Percentiles rank a stretch among this genome's conserved stretches.
phyloP scores from a whole-genome alignment of 495 filamentous ascomycete genomes.

The Penicillium pancosmium region DNA sequence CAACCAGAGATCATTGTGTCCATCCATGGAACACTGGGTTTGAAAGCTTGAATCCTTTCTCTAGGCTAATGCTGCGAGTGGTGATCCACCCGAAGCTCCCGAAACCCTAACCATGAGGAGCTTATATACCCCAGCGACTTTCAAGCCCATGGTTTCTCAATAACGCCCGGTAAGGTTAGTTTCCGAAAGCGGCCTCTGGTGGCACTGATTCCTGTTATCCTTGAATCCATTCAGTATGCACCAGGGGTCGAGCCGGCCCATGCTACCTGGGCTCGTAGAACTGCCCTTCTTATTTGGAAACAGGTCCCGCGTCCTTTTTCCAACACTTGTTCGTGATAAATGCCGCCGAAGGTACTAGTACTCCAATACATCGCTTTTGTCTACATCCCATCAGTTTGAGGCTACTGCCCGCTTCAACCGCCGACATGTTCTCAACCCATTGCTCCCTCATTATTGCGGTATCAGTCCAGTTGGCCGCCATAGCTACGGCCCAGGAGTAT shows the following conservation, averaged over 20 bases:
- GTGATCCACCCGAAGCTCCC: slow-evolving; percentile 10
- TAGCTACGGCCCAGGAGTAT: slow-evolving; percentile 29
- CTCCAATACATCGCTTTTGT: not conserved
- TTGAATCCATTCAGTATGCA: slow-evolving; percentile 8
- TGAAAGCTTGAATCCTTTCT: not conserved
- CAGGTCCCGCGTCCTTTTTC: not conserved
- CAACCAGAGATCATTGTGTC: not conserved
- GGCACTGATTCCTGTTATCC: slow-evolving; percentile 14
- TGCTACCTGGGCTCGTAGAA: slow-evolving; percentile 7
- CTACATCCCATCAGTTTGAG: not conserved
- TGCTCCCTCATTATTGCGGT: slow-evolving; percentile 14
- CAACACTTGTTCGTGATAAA: not conserved
- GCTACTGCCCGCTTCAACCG: not conserved
- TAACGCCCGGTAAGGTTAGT: not conserved
- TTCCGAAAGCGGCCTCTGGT: slow-evolving; percentile 21
- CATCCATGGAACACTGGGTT: not conserved
- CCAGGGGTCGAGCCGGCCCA: slow-evolving; percentile 21
- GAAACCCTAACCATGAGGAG: slow-evolving; percentile 14
- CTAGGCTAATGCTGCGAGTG: not conserved
- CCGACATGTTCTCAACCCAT: slow-evolving; percentile 22
- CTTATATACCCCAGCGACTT: not conserved
- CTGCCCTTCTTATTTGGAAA: slow-evolving; percentile 10
- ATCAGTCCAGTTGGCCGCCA: slow-evolving; percentile 15
- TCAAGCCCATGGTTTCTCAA: slow-evolving; percentile 1
- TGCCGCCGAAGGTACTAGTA: not conserved